A percentile compares a stretch with the other conserved stretches of the same genome.
phyloP scores from a whole-genome alignment of 2,329 filamentous ascomycete genomes.

The Penicillium sp. region DNA sequence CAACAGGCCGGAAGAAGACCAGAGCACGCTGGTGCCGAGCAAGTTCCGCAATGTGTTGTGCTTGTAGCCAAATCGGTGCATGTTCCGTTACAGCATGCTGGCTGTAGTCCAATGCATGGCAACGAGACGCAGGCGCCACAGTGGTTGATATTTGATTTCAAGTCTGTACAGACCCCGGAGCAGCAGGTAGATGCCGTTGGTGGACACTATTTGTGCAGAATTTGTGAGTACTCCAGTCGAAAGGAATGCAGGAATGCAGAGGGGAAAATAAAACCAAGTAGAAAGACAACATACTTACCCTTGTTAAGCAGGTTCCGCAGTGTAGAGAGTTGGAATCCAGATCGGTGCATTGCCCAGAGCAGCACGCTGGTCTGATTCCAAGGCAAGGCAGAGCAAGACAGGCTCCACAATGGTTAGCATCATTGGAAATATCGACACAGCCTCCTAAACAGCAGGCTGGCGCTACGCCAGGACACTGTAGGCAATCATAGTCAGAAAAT shows the following conservation, averaged over 20 bases:
- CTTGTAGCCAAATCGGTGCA: slow-evolving; percentile 14
- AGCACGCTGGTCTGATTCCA: neutral
- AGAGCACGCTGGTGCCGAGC: slow-evolving; percentile 2
- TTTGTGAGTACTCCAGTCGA: neutral
- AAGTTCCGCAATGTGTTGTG: slow-evolving; percentile 8
- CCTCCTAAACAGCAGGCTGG: slow-evolving; percentile 1
- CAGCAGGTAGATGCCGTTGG: slow-evolving; percentile 15
- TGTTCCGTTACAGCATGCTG: slow-evolving; percentile 12
- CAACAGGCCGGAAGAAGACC: slow-evolving; percentile 9
- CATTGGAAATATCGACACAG: neutral
- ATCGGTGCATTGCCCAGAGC: neutral
- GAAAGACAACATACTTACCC: neutral
- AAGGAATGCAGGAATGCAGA: neutral
- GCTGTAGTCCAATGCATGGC: slow-evolving; percentile 11
- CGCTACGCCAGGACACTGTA: neutral
- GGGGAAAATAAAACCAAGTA: neutral
- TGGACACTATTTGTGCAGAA: slow-evolving; percentile 5
- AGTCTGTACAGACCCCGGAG: slow-evolving; percentile 18
- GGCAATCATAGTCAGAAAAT: neutral
- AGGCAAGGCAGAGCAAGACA: neutral
- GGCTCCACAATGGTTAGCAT: slow-evolving; percentile 1
- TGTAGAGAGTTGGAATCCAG: neutral
- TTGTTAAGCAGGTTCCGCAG: neutral
- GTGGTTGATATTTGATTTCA: slow-evolving; percentile 7
- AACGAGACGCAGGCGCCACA: slow-evolving; percentile 15